Evolutionary conservation across 805 yeast species (phyloP).

Genomic region (Candida pseudoglaebosa): DNA sequence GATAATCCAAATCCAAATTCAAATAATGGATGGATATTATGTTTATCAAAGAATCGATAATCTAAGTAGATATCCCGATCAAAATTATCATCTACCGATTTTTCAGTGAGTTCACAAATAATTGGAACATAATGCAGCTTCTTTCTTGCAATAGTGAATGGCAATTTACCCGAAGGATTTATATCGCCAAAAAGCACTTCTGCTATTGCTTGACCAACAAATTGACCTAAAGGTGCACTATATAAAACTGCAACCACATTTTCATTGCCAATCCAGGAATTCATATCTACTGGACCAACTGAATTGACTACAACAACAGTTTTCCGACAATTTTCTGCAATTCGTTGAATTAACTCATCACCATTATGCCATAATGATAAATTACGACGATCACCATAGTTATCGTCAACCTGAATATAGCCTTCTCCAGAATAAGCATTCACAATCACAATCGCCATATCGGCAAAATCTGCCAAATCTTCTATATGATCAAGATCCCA

Average conservation of each 20-base stretch:
- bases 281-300: slow-evolving; percentile 60
- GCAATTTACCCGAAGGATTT: slow-evolving; percentile 62
- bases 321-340: slow-evolving; percentile 48
- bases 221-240: slow-evolving; percentile 56
- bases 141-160: slow-evolving; percentile 59
- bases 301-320: slow-evolving; percentile 58
- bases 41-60: slow-evolving; percentile 55
- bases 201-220: slow-evolving; percentile 53
- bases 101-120: slow-evolving; percentile 27
- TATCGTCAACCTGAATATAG: slow-evolving; percentile 52
- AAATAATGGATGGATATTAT: slow-evolving; percentile 51
- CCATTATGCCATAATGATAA: slow-evolving; percentile 54
- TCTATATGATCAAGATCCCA: slow-evolving; percentile 43
- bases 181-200: slow-evolving; percentile 57
- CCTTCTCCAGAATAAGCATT: slow-evolving; percentile 59
- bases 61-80: slow-evolving; percentile 50
- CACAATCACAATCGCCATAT: slow-evolving; percentile 52
- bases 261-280: slow-evolving; percentile 52
- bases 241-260: slow-evolving; percentile 56
- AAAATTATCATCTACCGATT: slow-evolving; percentile 40
- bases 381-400: slow-evolving; percentile 56
- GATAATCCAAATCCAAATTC: slow-evolving; percentile 64
- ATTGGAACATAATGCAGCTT: slow-evolving; percentile 45
- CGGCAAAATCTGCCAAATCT: slow-evolving; percentile 46
- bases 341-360: slow-evolving; percentile 46